Base-by-base conservation (phyloP, 1,284 basidiomycete genomes). In the Trichosporon sp. region DNA sequence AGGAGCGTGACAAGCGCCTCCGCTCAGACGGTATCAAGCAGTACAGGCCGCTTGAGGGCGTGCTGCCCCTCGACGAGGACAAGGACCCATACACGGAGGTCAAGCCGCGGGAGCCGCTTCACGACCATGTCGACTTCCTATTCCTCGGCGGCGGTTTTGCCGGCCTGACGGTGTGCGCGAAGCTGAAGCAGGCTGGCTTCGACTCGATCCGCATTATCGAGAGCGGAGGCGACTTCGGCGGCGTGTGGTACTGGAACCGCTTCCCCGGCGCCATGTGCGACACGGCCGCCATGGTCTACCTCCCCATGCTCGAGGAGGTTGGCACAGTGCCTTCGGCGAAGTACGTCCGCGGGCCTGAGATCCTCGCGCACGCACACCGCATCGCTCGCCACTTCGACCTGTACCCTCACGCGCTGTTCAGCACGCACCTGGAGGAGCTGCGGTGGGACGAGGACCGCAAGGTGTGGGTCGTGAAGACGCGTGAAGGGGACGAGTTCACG, bases 171-270 rank as follows among this genome's bases (percentile, higher is more conserved):
- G 57, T 61, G 9, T 59, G 62, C 56, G 60, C 65, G 9, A 60
- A 52, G 2, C 56, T 67, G 58, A 67, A 67, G 62, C 23, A 64
- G 33, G 60, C 62, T 9, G 62, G 57, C 14, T 37, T 58, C 16
- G 56, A 33, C n/a, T 21, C 44, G 9, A 37, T 67, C 19, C 62
- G 65, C 14, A 67, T 67, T 44, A 32, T 67, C 54, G 65, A 67
- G 13, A 29, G 21, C 23, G 65, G 57, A 14, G 65, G 65, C 52
- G 60, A 67, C 60, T 65, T 67, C 32, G 65, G 65, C 21, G 65
- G 65, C n/a, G 65, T 67, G 2, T 67, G 65, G 65, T 64, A 61
- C 65, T 67, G 65, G 65, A 67, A 67, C 59, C 66, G 66, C 36
- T 67, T 58, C 61, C 66, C 66, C 1, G 66, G 66, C 6, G 66